Evolutionary conservation across 225 moss, liverwort and hornwort genomes (phyloP).

Genomic region (Climacium dendroides): DNA sequence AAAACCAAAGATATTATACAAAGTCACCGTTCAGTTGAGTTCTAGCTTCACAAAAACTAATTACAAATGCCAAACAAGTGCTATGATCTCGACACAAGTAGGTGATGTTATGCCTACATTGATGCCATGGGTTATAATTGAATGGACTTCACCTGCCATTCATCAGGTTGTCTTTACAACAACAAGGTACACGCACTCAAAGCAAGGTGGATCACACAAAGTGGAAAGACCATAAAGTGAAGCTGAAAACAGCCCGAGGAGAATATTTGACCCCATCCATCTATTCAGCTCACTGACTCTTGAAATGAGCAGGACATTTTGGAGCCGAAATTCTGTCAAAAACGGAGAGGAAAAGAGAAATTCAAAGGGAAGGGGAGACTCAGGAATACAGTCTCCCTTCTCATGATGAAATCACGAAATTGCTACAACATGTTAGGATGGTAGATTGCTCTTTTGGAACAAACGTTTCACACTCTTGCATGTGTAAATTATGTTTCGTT

Average conservation of each 20-base stretch:
- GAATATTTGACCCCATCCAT: background rate
- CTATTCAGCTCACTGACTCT: background rate
- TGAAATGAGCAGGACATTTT: background rate
- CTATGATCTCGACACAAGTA: background rate
- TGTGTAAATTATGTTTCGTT: background rate
- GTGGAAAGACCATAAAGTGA: background rate
- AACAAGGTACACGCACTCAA: background rate
- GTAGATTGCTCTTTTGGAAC: no score
- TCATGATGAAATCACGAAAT: background rate
- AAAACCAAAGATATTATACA: background rate
- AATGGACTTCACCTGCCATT: background rate
- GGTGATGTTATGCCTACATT: background rate
- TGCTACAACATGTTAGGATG: no score
- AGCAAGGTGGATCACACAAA: background rate
- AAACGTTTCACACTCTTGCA: no score
- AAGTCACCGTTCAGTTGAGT: no score
- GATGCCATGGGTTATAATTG: background rate
- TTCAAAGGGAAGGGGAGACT: background rate
- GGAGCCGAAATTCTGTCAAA: background rate
- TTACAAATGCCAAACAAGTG: background rate
- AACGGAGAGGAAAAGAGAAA: background rate
- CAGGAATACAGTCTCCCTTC: background rate
- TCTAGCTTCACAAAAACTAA: no score
- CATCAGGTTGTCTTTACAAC: background rate
- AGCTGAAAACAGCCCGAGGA: background rate